These are phyloP conservation scores for Physocladia obscura DNA, from an alignment of 192 early-diverging fungal species.

Conservation along the genomic window DNA sequence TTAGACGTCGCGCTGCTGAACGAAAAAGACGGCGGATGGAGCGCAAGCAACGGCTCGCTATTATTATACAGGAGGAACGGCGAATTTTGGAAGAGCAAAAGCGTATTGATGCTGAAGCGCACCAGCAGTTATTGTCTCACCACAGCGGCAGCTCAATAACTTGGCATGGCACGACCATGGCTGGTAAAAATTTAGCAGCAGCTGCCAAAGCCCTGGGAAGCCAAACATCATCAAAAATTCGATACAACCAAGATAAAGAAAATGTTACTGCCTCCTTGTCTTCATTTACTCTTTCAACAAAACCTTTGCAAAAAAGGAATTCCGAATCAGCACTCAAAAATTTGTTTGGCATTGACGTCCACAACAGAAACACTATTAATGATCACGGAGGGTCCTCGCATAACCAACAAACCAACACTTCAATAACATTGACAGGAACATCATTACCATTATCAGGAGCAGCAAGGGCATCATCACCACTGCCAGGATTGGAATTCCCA, in stretches of 20 bases:
- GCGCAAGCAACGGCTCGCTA: not conserved
- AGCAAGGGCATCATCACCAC: no score
- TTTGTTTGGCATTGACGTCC: constrained; percentile 1
- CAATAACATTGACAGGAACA: no score
- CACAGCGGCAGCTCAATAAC: not conserved
- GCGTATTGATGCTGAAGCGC: not conserved
- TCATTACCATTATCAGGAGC: no score
- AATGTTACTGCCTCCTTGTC: no score
- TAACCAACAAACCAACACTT: no score
- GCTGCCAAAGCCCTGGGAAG: not conserved
- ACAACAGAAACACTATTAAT: no score
- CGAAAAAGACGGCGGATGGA: not conserved
- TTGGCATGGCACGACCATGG: constrained; percentile 13
- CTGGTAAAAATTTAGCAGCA: not conserved
- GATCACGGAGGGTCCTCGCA: no score
- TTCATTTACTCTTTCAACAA: no score
- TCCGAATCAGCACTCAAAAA: not conserved
- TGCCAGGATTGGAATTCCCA: no score
- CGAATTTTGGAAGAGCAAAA: not conserved
- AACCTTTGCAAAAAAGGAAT: not conserved
- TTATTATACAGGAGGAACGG: not conserved
- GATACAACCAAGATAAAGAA: no score
- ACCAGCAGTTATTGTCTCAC: not conserved
- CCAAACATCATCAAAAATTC: no score
- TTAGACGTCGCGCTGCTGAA: not conserved